Evolutionary conservation across 345 rosid genomes (phyloP).

Genomic region (Eucalyptus curtisii): DNA sequence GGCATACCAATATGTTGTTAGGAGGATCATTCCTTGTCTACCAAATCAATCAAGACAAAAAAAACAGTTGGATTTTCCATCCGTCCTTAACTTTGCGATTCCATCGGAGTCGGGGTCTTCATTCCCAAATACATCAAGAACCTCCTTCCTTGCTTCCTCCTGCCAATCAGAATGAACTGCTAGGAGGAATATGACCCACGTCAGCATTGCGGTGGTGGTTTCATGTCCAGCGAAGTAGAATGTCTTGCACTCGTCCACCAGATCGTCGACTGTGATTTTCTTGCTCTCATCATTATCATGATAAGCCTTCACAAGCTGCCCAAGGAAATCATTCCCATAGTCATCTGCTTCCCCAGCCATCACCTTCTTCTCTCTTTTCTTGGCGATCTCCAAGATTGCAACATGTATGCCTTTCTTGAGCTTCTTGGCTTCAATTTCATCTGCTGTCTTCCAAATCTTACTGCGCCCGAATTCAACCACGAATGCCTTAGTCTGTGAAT

Average conservation of each 20-base stretch:
- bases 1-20: background rate
- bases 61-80: background rate
- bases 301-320: background rate
- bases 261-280: background rate
- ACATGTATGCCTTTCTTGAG: background rate
- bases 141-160: conserved; percentile 9
- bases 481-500: background rate
- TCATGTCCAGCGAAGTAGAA: background rate
- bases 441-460: background rate
- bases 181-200: conserved; percentile 14
- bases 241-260: background rate
- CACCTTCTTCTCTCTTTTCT: background rate
- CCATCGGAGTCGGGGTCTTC: background rate
- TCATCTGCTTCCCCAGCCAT: background rate
- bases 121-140: conserved; percentile 1
- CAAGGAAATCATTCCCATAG: background rate
- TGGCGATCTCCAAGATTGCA: background rate
- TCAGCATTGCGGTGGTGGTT: conserved; percentile 3
- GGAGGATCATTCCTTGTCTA: background rate
- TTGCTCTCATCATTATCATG: background rate
- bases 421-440: background rate
- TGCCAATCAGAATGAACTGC: conserved; percentile 20
- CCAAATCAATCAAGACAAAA: background rate
- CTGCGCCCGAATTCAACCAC: background rate
- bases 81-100: background rate